Conservation (phyloP, 192 early-diverging fungal species). For the Piromyces finnis region DNA sequence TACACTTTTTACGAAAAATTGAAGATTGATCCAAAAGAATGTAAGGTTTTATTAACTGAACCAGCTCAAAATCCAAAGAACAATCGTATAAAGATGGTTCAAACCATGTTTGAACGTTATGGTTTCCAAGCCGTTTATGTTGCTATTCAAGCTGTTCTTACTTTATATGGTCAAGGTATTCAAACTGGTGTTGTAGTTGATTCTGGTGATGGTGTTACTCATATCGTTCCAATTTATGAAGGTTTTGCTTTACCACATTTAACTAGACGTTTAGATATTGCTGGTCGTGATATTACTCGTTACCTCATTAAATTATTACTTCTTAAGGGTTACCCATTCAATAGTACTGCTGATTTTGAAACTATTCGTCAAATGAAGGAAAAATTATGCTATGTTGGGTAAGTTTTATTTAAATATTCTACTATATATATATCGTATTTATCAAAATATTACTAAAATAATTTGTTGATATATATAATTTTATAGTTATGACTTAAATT, state of each 20-base stretch:
- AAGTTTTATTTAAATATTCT: neutral
- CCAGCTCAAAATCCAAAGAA: conserved; percentile 85
- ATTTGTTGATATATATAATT: no score
- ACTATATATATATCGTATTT: neutral
- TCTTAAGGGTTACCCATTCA: conserved; percentile 87
- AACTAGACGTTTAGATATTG: conserved; percentile 80
- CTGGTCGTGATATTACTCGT: conserved; percentile 85
- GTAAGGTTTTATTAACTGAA: conserved; percentile 91
- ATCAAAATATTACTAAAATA: no score
- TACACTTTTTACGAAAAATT: conserved; percentile 93
- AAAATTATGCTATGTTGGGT: conserved; percentile 94
- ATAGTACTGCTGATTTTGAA: conserved; percentile 95
- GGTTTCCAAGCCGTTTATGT: conserved; percentile 86
- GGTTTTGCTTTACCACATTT: conserved; percentile 82
- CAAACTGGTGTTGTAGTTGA: conserved; percentile 95
- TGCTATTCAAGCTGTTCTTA: conserved; percentile 92
- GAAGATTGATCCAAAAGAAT: conserved; percentile 66
- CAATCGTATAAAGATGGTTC: conserved; percentile 83
- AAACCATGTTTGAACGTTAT: conserved; percentile 94
- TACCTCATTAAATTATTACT: conserved; percentile 94
- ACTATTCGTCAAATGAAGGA: conserved; percentile 96
- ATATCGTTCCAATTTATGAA: conserved; percentile 97
- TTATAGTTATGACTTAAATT: conserved; percentile 74
- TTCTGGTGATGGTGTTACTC: conserved; percentile 97
- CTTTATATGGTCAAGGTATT: conserved; percentile 95